A percentile compares a stretch with the other conserved stretches of the same genome.
phyloP scores from a whole-genome alignment of 768 basidiomycete genomes.

The Tulasnella calospora region DNA sequence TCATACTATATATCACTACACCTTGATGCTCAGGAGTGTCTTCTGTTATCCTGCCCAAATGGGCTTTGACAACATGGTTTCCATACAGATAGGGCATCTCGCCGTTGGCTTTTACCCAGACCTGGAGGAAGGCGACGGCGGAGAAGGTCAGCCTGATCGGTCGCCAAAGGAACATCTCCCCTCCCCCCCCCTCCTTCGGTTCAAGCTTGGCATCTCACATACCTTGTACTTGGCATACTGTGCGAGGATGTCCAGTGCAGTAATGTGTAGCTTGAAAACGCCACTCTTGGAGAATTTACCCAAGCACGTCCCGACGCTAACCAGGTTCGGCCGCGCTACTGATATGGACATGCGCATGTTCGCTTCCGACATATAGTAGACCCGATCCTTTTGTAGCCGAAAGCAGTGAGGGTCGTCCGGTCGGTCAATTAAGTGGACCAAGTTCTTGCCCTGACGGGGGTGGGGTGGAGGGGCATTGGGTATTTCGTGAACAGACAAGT shows the following conservation, averaged over 20 bases:
- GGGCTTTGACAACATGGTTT: slow-evolving; percentile 97
- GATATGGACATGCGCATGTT: slow-evolving; percentile 91
- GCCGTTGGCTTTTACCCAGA: slow-evolving; percentile 99
- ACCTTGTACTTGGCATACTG: slow-evolving; percentile 99
- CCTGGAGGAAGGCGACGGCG: slow-evolving; percentile 43
- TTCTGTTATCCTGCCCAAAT: slow-evolving; percentile 97
- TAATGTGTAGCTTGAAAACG: slow-evolving; percentile 96
- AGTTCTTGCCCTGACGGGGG: slow-evolving; percentile 75
- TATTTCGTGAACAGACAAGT: neutral
- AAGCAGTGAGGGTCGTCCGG: slow-evolving; percentile 94
- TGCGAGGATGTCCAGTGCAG: slow-evolving; percentile 84
- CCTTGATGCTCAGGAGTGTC: slow-evolving; percentile 99
- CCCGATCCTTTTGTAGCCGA: slow-evolving; percentile 87
- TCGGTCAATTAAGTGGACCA: slow-evolving; percentile 91
- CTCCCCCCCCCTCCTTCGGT: neutral
- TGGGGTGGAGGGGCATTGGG: neutral
- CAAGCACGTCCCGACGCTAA: slow-evolving; percentile 92
- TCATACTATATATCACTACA: slow-evolving; percentile 95
- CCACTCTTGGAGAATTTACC: slow-evolving; percentile 97
- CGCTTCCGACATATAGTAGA: slow-evolving; percentile 93
- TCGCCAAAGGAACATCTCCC: neutral
- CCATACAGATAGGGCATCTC: slow-evolving; percentile 99
- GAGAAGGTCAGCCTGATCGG: neutral
- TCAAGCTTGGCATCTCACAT: slow-evolving; percentile 24
- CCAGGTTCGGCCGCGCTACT: slow-evolving; percentile 84